Evolutionary conservation across 768 basidiomycete species (phyloP).

Genomic region (Leucogyrophana mollusca): DNA sequence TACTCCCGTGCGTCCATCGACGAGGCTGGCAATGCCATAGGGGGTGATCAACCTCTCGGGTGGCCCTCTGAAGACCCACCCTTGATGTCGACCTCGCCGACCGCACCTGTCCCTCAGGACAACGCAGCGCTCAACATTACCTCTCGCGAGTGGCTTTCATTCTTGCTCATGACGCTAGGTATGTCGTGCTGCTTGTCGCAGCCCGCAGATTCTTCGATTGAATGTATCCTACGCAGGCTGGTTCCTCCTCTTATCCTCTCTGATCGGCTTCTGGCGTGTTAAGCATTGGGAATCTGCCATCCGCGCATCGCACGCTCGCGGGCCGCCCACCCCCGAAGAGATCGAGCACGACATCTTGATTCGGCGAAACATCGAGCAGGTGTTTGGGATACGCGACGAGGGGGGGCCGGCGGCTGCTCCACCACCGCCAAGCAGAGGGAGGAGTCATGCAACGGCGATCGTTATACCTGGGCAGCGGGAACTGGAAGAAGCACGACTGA

Average conservation of each 20-base stretch:
- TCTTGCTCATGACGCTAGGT: conserved; percentile 90
- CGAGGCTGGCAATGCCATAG: conserved; percentile 19
- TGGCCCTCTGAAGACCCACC: conserved; percentile 15
- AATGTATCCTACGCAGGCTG: conserved; percentile 54
- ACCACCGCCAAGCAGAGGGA: not conserved
- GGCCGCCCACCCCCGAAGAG: conserved; percentile 34
- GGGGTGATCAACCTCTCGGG: conserved; percentile 12
- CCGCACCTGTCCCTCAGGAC: conserved; percentile 10
- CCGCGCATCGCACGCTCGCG: conserved; percentile 38
- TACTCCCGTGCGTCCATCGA: conserved; percentile 49
- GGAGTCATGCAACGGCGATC: not conserved
- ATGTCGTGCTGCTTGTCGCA: conserved; percentile 9
- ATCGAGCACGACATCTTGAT: conserved; percentile 51
- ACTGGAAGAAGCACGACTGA: conserved; percentile 44
- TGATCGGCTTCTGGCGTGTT: conserved; percentile 80
- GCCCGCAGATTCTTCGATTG: not conserved
- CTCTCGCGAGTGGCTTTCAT: conserved; percentile 86
- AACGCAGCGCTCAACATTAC: conserved; percentile 33
- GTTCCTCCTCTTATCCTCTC: conserved; percentile 85
- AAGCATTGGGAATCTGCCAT: conserved; percentile 83
- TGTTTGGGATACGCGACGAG: conserved; percentile 47
- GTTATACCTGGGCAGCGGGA: conserved; percentile 28
- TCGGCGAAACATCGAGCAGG: conserved; percentile 48
- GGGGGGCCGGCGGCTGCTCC: conserved; percentile 20
- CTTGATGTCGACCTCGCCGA: conserved; percentile 20